phyloP scores from a whole-genome alignment of 1,139 yeast genomes.

The Meyerozyma guilliermondii region DNA sequence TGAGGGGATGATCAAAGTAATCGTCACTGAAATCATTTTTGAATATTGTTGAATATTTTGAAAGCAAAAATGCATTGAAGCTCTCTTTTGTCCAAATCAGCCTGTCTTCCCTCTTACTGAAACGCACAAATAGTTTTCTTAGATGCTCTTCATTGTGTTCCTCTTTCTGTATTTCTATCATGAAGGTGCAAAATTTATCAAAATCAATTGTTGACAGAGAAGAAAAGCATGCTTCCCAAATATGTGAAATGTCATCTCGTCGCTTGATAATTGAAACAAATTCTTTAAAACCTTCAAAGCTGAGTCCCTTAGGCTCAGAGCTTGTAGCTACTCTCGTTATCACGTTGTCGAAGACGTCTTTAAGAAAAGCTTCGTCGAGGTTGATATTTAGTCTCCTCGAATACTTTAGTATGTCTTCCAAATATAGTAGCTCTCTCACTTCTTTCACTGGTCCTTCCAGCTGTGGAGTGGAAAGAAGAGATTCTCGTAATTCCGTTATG shows the following conservation, averaged over 20 bases:
- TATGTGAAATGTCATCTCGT: conserved; percentile 26
- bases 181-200: conserved; percentile 41
- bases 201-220: conserved; percentile 39
- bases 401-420: conserved; percentile 63
- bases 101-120: conserved; percentile 21
- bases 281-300: conserved; percentile 65
- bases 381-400: conserved; percentile 68
- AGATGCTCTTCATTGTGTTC: conserved; percentile 20
- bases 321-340: conserved; percentile 16
- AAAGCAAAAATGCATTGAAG: conserved; percentile 47
- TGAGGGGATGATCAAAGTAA: conserved; percentile 66
- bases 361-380: conserved; percentile 28
- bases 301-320: conserved; percentile 25
- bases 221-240: conserved; percentile 22
- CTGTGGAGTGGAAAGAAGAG: conserved; percentile 17
- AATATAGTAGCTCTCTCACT: conserved; percentile 40
- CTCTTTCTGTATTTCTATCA: conserved; percentile 50
- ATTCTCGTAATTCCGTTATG: conserved; percentile 13
- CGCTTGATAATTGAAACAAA: conserved; percentile 53
- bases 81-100: conserved; percentile 42
- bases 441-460: conserved; percentile 15
- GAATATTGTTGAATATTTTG: conserved; percentile 39
- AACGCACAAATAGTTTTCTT: conserved; percentile 40
- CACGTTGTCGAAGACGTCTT: conserved; percentile 41
- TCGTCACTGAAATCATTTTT: conserved; percentile 14